Evolutionary conservation across 1,139 yeast genomes (phyloP).

Genomic region (Diutina mesorugosa): DNA sequence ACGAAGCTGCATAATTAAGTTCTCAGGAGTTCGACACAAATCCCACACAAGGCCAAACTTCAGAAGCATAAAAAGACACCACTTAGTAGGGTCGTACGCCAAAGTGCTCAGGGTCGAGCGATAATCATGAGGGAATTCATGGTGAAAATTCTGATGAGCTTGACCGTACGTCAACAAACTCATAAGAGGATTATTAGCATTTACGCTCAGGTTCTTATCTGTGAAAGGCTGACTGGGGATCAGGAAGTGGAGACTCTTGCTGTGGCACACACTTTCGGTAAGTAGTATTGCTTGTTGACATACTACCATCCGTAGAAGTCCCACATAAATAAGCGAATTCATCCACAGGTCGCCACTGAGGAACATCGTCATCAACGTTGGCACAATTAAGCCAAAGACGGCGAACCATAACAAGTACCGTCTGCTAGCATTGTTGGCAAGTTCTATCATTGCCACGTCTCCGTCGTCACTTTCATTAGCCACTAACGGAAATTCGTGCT

Average conservation of each 20-base stretch:
- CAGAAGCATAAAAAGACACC: constrained; percentile 34
- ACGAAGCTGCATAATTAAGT: constrained; percentile 40
- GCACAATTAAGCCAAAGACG: constrained; percentile 35
- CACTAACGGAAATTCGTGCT: constrained; percentile 27
- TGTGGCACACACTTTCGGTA: constrained; percentile 52
- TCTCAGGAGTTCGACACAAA: constrained; percentile 27
- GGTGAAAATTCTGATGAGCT: constrained; percentile 54
- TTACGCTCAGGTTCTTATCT: constrained; percentile 42
- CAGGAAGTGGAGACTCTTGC: constrained; percentile 25
- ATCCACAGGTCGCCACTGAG: constrained; percentile 27
- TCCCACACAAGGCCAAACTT: constrained; percentile 25
- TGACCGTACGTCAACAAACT: constrained; percentile 54
- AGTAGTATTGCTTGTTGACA: constrained; percentile 47
- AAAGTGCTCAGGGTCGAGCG: constrained; percentile 34
- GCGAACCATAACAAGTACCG: constrained; percentile 32
- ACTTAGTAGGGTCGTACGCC: constrained; percentile 57
- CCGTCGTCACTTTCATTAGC: constrained; percentile 3
- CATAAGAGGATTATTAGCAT: constrained; percentile 36
- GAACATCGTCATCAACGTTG: constrained; percentile 29
- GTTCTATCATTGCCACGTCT: constrained; percentile 19
- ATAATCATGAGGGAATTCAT: constrained; percentile 63
- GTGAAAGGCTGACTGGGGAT: constrained; percentile 47
- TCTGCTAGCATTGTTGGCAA: constrained; percentile 44
- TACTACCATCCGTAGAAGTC: constrained; percentile 41
- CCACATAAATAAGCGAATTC: constrained; percentile 51